Percentiles rank a stretch among this genome's conserved stretches.
Evolutionary conservation across 2,329 filamentous ascomycete species (phyloP).

Genomic region (Pestalotiopsis fici): DNA sequence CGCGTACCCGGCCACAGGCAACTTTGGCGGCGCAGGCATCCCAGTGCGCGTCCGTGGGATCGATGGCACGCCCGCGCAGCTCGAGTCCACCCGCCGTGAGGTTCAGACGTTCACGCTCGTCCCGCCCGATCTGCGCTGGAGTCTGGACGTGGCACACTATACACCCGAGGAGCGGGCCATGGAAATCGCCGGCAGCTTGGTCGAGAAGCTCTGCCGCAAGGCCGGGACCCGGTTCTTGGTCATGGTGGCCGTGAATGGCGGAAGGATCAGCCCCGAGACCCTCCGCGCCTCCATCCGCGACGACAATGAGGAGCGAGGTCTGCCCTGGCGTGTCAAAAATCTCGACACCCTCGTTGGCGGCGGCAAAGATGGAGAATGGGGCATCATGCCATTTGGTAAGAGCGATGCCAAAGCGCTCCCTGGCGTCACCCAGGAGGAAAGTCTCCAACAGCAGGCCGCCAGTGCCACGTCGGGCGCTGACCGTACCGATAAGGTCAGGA

Average conservation of each 20-base stretch:
- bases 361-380: constrained; percentile 13
- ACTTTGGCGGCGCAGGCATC: not conserved
- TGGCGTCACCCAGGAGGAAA: not conserved
- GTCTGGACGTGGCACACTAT: constrained; percentile 18
- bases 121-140: constrained; percentile 25
- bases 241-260: constrained; percentile 36
- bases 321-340: constrained; percentile 36
- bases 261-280: constrained; percentile 31
- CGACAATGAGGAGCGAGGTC: constrained; percentile 43
- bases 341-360: constrained; percentile 15
- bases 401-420: constrained; percentile 17
- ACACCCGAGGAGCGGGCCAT: constrained; percentile 9
- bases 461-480: not conserved
- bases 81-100: constrained; percentile 7
- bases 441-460: not conserved
- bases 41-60: not conserved
- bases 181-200: constrained; percentile 21
- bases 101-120: constrained; percentile 32
- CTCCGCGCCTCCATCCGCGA: constrained; percentile 39
- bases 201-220: constrained; percentile 20
- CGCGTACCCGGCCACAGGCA: not conserved
- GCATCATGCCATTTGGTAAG: constrained; percentile 30
- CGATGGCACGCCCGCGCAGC: constrained; percentile 9
- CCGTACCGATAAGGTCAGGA: not conserved
- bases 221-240: constrained; percentile 28